Evolutionary conservation across 2,329 filamentous ascomycete species (phyloP).

Genomic region (Fusarium newnesense): DNA sequence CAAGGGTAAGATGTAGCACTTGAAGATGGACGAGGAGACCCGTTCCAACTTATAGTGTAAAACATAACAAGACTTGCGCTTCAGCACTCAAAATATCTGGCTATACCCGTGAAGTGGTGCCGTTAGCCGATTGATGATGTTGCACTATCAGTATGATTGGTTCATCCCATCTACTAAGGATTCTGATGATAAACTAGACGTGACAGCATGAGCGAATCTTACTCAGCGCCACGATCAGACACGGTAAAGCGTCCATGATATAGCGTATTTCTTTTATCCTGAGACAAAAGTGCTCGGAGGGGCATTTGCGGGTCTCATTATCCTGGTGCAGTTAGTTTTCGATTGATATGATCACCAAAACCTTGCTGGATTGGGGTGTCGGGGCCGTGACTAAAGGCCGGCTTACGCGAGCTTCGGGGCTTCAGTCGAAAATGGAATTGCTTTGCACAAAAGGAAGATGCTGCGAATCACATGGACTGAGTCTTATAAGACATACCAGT

Average conservation of each 20-base stretch:
- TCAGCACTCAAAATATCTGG: neutral
- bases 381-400: neutral
- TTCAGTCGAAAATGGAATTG: neutral
- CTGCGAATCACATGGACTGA: rapidly evolving
- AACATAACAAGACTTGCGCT: neutral
- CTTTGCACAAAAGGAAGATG: neutral
- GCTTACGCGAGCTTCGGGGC: neutral
- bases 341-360: neutral
- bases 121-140: neutral
- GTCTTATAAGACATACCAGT: rapidly evolving
- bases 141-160: neutral
- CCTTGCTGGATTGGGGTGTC: neutral
- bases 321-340: no score
- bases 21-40: no score
- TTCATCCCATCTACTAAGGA: neutral
- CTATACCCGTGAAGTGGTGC: neutral
- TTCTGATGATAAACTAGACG: neutral
- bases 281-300: neutral
- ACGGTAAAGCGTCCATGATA: neutral
- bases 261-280: neutral
- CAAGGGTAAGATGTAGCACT: no score
- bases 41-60: neutral
- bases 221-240: neutral
- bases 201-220: neutral
- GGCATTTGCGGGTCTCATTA: rapidly evolving